Percentiles rank a stretch among this genome's conserved stretches.
These are phyloP conservation scores for Colletotrichum cordylinicola DNA, from an alignment of 2,329 filamentous ascomycete species.

Conservation along the genomic window DNA sequence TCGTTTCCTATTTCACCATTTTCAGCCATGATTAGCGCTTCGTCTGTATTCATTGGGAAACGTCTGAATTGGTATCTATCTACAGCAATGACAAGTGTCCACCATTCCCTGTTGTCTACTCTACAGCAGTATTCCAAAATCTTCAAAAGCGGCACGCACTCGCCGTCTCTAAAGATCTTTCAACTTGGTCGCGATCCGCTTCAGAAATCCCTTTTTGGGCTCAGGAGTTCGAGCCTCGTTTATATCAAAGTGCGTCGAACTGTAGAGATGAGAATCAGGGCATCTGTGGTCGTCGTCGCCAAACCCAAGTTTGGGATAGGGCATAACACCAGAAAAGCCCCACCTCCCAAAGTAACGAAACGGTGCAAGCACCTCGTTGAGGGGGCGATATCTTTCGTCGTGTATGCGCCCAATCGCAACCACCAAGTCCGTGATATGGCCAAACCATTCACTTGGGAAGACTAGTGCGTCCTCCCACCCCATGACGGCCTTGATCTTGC, in stretches of 20 bases:
- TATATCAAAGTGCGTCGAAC: not conserved
- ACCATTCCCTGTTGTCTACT: not conserved
- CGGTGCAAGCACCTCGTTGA: not conserved
- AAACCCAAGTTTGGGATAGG: not conserved
- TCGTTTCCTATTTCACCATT: not conserved
- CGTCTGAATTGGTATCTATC: not conserved
- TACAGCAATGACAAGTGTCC: not conserved
- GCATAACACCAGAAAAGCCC: not conserved
- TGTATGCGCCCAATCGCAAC: not conserved
- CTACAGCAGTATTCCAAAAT: too few relatives aligned
- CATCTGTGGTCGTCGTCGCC: not conserved
- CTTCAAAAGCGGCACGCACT: not conserved
- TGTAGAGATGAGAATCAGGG: not conserved
- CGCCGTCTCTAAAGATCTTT: not conserved
- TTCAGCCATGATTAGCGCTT: not conserved
- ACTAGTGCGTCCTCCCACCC: conserved; percentile 17
- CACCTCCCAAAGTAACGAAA: not conserved
- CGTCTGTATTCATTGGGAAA: not conserved
- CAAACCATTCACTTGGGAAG: conserved; percentile 5
- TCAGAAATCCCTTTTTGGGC: not conserved
- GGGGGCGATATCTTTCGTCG: not conserved
- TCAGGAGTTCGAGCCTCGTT: not conserved
- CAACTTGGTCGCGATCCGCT: not conserved
- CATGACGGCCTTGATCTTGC: conserved; percentile 1
- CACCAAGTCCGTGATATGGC: not conserved